phyloP scores from a whole-genome alignment of 192 early-diverging fungal species.

The Dissophora globulifera region DNA sequence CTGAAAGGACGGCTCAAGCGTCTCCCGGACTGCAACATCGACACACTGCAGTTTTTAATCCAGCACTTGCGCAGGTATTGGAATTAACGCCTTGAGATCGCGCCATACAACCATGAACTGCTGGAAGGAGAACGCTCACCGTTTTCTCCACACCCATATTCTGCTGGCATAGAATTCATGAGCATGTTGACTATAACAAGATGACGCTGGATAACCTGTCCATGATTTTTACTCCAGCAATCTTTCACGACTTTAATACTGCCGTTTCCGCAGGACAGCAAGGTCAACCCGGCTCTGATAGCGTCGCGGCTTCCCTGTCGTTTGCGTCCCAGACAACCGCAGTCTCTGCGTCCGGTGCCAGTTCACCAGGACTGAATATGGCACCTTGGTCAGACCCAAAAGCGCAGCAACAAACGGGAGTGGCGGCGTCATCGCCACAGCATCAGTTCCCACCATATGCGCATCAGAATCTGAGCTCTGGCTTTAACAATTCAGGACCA shows the following conservation, averaged over 20 bases:
- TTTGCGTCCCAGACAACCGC: slow-evolving; percentile 14
- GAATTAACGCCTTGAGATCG: too few species aligned
- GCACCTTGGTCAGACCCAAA: slow-evolving; percentile 17
- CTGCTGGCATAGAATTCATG: slow-evolving; percentile 53
- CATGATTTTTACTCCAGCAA: slow-evolving; percentile 70
- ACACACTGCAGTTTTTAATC: slow-evolving; percentile 65
- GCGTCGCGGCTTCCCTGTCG: neutral
- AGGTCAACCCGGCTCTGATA: neutral
- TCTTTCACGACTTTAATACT: slow-evolving; percentile 70
- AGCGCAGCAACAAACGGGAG: slow-evolving; percentile 5
- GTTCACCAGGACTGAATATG: slow-evolving; percentile 5
- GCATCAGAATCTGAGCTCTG: slow-evolving; percentile 6
- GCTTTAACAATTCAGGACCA: slow-evolving; percentile 3
- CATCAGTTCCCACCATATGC: slow-evolving; percentile 5
- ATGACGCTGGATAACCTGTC: slow-evolving; percentile 71
- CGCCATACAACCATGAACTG: too few species aligned
- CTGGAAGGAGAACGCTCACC: too few species aligned
- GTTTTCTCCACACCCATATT: too few species aligned
- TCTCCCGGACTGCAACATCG: slow-evolving; percentile 60
- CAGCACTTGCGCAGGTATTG: slow-evolving; percentile 70
- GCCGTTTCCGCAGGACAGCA: slow-evolving; percentile 34
- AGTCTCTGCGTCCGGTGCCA: neutral
- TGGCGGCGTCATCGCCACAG: neutral
- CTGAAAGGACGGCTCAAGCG: slow-evolving; percentile 52
- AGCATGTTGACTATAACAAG: slow-evolving; percentile 66